phyloP scores from a whole-genome alignment of 148 eudicot genomes.

The Amaranthus cruentus region DNA sequence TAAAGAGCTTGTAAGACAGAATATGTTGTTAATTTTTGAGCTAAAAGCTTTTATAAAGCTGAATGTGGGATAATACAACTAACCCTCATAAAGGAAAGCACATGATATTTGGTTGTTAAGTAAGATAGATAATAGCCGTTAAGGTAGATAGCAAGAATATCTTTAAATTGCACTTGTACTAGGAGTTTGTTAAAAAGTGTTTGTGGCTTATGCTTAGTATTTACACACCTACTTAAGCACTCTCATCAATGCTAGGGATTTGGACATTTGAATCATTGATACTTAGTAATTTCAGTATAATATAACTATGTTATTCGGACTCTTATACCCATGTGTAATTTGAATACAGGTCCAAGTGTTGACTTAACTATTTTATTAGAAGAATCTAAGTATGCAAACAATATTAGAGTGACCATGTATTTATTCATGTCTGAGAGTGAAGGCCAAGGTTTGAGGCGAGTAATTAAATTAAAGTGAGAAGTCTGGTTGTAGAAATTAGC shows the following conservation, averaged over 20 bases:
- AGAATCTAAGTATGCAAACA: no score
- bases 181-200: background rate
- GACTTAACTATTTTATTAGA: no score
- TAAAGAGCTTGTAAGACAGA: conserved; percentile 11
- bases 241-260: conserved; percentile 19
- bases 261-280: no score
- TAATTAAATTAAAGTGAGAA: no score
- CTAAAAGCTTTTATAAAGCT: no score
- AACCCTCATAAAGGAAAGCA: conserved; percentile 12
- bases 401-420: background rate
- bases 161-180: conserved; percentile 7
- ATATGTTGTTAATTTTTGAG: background rate
- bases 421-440: no score
- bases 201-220: background rate
- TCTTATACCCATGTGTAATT: no score
- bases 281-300: no score
- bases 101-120: conserved; percentile 5
- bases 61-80: background rate
- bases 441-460: no score
- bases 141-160: conserved; percentile 9
- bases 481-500: no score
- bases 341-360: no score
- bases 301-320: no score
- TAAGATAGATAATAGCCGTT: conserved; percentile 14
- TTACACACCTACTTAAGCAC: conserved; percentile 15